phyloP scores from a whole-genome alignment of 192 early-diverging fungal species.

The Rhizophlyctis rosea region DNA sequence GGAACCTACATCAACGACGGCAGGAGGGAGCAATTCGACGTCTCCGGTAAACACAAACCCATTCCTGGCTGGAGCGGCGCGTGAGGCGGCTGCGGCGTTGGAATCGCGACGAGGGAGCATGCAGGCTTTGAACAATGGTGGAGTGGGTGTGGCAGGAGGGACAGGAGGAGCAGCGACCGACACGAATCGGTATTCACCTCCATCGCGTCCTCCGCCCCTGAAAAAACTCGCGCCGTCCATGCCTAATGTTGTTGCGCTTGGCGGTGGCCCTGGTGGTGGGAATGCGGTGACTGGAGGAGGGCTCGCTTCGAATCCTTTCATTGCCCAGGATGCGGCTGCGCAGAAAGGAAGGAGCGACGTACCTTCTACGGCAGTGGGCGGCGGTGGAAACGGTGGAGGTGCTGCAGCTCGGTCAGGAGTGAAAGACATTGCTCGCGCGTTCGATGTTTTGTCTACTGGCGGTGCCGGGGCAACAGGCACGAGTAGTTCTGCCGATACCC shows the following conservation, averaged over 20 bases:
- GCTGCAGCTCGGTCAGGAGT: background rate
- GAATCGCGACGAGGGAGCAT: background rate
- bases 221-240: background rate
- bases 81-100: background rate
- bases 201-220: background rate
- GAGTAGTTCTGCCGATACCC: background rate
- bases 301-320: no score
- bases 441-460: background rate
- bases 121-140: background rate
- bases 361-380: no score
- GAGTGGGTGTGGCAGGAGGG: background rate
- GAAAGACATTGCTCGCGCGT: conserved; percentile 13
- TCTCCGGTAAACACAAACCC: conserved; percentile 3
- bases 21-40: no score
- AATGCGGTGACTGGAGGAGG: no score
- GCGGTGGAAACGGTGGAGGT: no score
- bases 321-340: no score
- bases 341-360: no score
- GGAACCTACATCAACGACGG: no score
- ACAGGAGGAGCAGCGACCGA: background rate
- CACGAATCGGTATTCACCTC: background rate
- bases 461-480: background rate
- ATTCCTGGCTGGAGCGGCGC: conserved; percentile 7
- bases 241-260: no score
- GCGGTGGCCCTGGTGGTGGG: no score